phyloP scores from a whole-genome alignment of 75 land plant genomes.

The Selaginella moellendorffii region DNA sequence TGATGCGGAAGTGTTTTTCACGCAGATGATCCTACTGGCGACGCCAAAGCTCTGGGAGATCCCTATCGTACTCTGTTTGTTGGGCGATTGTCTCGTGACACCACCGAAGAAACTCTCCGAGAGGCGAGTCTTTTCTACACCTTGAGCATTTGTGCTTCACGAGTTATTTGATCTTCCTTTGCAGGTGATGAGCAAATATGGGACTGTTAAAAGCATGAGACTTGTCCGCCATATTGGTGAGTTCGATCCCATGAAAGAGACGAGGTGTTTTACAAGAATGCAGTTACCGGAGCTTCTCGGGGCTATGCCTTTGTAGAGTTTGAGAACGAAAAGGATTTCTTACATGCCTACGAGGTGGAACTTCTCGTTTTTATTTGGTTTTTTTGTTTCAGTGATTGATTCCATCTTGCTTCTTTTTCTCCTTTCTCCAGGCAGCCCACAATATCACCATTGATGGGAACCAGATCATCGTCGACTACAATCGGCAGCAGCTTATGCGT shows the following conservation, averaged over 20 bases:
- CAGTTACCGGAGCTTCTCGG: constrained; percentile 96
- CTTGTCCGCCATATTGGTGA: constrained; percentile 75
- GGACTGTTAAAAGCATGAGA: constrained; percentile 54
- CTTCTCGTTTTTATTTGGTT: background rate
- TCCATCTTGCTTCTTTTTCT: too few relatives aligned
- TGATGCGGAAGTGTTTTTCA: too few relatives aligned
- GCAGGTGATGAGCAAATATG: constrained; percentile 83
- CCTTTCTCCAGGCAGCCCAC: constrained; percentile 66
- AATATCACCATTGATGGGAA: constrained; percentile 54
- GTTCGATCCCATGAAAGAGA: too few relatives aligned
- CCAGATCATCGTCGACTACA: constrained; percentile 84
- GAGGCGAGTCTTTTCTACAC: constrained; percentile 38
- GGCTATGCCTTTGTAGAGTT: constrained; percentile 95
- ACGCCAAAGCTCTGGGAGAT: constrained; percentile 77
- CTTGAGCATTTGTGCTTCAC: background rate
- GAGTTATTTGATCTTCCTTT: background rate
- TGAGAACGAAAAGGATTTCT: constrained; percentile 83
- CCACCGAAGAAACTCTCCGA: constrained; percentile 52
- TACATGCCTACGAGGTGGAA: constrained; percentile 69
- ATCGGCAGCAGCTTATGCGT: constrained; percentile 85
- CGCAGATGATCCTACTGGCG: constrained; percentile 81
- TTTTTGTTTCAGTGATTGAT: too few relatives aligned
- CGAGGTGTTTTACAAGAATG: constrained; percentile 35
- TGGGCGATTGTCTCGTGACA: constrained; percentile 49
- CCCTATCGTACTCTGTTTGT: constrained; percentile 87